phyloP scores from a whole-genome alignment of 2,329 filamentous ascomycete genomes.

The Mollisiaceae sp. region DNA sequence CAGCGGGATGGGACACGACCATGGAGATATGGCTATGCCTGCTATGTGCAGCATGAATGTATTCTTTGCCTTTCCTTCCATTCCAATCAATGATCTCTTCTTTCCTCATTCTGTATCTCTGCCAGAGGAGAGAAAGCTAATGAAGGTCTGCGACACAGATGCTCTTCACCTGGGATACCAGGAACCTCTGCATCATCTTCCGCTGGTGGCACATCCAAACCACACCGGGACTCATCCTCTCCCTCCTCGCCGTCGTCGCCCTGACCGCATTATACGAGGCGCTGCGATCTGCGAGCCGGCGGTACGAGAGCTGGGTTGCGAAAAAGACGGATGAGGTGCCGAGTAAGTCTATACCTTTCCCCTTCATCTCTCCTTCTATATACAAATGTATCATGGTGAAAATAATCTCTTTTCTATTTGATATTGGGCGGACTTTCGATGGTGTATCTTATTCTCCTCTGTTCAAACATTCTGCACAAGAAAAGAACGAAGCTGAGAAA shows the following conservation, averaged over 20 bases:
- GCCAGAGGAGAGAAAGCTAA: constrained; percentile 1
- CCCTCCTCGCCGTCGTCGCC: constrained; percentile 80
- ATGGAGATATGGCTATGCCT: constrained; percentile 60
- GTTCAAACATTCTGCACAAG: constrained; percentile 10
- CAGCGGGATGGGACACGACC: constrained; percentile 59
- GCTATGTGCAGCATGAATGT: constrained; percentile 84
- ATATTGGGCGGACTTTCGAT: no score
- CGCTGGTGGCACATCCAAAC: constrained; percentile 84
- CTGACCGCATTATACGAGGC: constrained; percentile 94
- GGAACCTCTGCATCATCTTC: constrained; percentile 96
- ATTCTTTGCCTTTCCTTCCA: background rate
- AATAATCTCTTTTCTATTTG: no score
- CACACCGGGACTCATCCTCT: constrained; percentile 76
- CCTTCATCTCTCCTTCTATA: constrained; percentile 10
- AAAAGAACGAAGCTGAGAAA: constrained; percentile 37
- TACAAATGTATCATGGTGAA: constrained; percentile 22
- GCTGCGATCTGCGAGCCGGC: constrained; percentile 75
- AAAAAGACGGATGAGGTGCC: constrained; percentile 36
- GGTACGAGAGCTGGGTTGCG: constrained; percentile 67
- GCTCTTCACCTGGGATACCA: constrained; percentile 96
- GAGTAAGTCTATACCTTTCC: constrained; percentile 35
- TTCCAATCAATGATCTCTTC: background rate
- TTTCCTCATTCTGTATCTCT: no score
- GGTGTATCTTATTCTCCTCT: constrained; percentile 1
- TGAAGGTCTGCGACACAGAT: constrained; percentile 61